Base-by-base conservation (phyloP, 2,329 filamentous ascomycete species). In the Fusarium floridanum region DNA sequence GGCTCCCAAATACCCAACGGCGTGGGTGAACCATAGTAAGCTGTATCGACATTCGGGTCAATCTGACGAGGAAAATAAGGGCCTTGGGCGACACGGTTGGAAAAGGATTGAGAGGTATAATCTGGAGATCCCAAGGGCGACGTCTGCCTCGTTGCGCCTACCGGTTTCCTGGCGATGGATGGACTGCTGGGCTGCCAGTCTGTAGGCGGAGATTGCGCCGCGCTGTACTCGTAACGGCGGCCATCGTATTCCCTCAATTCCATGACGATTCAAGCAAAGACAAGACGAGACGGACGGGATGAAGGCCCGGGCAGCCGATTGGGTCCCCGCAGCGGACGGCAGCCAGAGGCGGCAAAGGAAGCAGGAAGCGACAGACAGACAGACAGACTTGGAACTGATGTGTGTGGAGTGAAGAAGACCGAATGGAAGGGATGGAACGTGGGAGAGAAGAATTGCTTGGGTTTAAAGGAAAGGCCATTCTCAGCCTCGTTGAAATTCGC, bases 1-100 rank as follows among this genome's bases (percentile, higher is more conserved):
- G 73, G 73, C 22, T 76, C 73, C 66, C 70, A 74, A 53, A 76
- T 75, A 6, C 73, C 73, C 56, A 75, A 34, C 7, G 73, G 73
- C 10, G 73, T 73, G 6, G 73, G 63, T 16, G 67, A 39, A 24
- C 70, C 73, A 56, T 74, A 71, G 39, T 72, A 74, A 29, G 67
- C n/a, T 7, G 70, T 63, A n/a, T 75, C 72, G 43, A 57, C 64
- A 34, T 64, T 62, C 12, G 24, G 64, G 17, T 67, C 64, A 22
- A 56, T 59, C 7, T 74, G 73, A n/a, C 70, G 70, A 5, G 67
- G 67, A 16, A 76, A 62, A 39, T 67, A 70, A 5, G 68, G 61
- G 4, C 64, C 64, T 10, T 63, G 50, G 34, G 43, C 37, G 41
- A 66, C 50, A 34, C 72, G 73, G 48, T 70, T 64, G 14, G 69